Evolutionary conservation across 73 alveolate species (phyloP).

Genomic region (Uronychia setigera): DNA sequence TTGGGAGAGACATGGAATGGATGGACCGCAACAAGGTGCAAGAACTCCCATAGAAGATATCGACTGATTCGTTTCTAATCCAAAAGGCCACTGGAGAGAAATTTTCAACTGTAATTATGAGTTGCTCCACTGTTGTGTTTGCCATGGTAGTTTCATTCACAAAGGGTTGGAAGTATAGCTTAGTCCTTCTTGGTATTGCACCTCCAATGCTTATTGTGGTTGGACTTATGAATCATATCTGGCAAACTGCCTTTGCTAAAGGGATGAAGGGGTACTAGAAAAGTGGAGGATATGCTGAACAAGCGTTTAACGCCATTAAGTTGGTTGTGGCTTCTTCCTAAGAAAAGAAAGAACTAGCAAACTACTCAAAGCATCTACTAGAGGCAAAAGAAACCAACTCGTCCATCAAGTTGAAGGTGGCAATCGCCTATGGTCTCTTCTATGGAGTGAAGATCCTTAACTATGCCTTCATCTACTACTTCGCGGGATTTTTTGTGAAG

Average conservation of each 20-base stretch:
- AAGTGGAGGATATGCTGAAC: neutral
- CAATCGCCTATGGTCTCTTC: constrained; percentile 13
- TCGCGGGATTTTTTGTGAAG: constrained; percentile 35
- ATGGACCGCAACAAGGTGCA: constrained; percentile 70
- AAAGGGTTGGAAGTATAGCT: constrained; percentile 71
- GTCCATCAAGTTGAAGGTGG: constrained; percentile 22
- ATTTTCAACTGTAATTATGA: constrained; percentile 54
- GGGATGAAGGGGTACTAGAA: neutral
- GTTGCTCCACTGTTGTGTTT: constrained; percentile 45
- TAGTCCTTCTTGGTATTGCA: constrained; percentile 46
- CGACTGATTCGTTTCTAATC: constrained; percentile 56
- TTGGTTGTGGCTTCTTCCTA: constrained; percentile 67
- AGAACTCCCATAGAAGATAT: constrained; percentile 57
- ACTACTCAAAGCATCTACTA: constrained; percentile 17
- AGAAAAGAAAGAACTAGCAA: constrained; percentile 27
- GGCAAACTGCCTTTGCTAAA: constrained; percentile 31
- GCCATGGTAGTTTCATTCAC: constrained; percentile 56
- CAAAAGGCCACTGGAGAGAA: constrained; percentile 77
- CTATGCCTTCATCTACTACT: constrained; percentile 41
- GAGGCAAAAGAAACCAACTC: constrained; percentile 6
- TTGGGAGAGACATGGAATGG: constrained; percentile 74
- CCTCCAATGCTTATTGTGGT: constrained; percentile 42
- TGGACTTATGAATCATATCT: constrained; percentile 43
- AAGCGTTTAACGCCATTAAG: constrained; percentile 16
- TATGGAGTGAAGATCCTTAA: neutral